Conservation (phyloP, 2,329 filamentous ascomycete genomes). For the Penicillium sp. region DNA sequence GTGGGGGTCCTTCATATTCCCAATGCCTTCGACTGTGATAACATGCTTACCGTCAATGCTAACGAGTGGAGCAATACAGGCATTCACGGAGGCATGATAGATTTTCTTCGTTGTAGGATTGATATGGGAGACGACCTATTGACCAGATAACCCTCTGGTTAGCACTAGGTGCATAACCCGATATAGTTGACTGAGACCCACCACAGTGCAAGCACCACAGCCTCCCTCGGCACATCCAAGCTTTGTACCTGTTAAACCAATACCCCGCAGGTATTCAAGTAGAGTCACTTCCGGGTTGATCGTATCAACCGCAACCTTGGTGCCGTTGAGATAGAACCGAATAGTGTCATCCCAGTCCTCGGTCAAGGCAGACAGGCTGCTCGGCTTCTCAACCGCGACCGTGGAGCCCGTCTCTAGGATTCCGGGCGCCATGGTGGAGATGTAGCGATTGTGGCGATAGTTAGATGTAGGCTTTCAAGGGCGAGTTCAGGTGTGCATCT, state of each 20-base stretch:
- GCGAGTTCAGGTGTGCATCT: constrained; percentile 5
- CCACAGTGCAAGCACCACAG: constrained; percentile 93
- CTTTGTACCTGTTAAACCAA: constrained; percentile 93
- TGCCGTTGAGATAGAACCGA: constrained; percentile 92
- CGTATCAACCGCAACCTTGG: constrained; percentile 77
- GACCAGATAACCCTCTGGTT: constrained; percentile 15
- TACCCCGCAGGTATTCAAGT: constrained; percentile 86
- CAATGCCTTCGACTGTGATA: constrained; percentile 95
- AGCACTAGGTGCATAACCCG: constrained; percentile 7
- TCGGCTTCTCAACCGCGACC: constrained; percentile 43
- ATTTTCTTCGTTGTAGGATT: constrained; percentile 90
- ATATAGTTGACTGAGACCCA: constrained; percentile 25
- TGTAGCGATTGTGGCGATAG: background rate
- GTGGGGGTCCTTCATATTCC: constrained; percentile 80
- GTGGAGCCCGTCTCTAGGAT: constrained; percentile 47
- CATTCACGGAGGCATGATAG: constrained; percentile 96
- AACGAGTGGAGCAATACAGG: constrained; percentile 86
- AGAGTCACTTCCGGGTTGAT: constrained; percentile 90
- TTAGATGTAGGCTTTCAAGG: background rate
- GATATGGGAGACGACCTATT: constrained; percentile 75
- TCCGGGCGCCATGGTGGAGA: constrained; percentile 55
- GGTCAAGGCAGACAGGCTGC: constrained; percentile 61
- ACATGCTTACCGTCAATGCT: constrained; percentile 97
- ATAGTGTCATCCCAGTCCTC: constrained; percentile 81
- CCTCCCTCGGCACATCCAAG: constrained; percentile 95